A percentile compares a stretch with the other conserved stretches of the same genome.
Conservation (phyloP, 2,329 filamentous ascomycete genomes). For the Colletotrichum nymphaeae region DNA sequence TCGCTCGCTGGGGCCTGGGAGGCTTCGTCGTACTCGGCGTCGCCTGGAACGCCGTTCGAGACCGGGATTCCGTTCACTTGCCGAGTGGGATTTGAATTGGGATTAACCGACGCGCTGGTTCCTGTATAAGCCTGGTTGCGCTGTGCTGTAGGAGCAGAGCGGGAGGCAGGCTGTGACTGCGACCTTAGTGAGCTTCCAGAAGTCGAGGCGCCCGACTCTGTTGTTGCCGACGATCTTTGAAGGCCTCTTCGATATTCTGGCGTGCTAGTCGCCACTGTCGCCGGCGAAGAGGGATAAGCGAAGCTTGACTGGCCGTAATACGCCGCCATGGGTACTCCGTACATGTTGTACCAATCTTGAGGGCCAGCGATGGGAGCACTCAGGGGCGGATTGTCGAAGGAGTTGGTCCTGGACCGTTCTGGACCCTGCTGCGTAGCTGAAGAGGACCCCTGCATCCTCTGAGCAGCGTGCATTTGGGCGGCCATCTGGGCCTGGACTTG, state of each 20-base stretch:
- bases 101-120: slow-evolving; percentile 16
- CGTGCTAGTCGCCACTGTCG: slow-evolving; percentile 49
- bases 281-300: slow-evolving; percentile 68
- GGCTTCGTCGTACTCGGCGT: slow-evolving; percentile 60
- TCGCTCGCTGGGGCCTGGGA: slow-evolving; percentile 52
- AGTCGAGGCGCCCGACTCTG: slow-evolving; percentile 58
- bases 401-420: slow-evolving; percentile 70
- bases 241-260: slow-evolving; percentile 68
- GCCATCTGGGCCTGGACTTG: slow-evolving; percentile 37
- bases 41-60: slow-evolving; percentile 68
- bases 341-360: slow-evolving; percentile 65
- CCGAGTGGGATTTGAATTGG: slow-evolving; percentile 40
- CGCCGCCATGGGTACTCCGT: slow-evolving; percentile 48
- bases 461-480: slow-evolving; percentile 34
- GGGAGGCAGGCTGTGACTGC: slow-evolving; percentile 73
- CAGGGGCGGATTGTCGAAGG: slow-evolving; percentile 70
- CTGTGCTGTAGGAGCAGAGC: slow-evolving; percentile 43
- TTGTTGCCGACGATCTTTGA: slow-evolving; percentile 63
- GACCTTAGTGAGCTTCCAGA: slow-evolving; percentile 70
- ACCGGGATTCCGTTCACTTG: slow-evolving; percentile 62
- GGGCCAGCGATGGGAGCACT: slow-evolving; percentile 65
- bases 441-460: slow-evolving; percentile 32
- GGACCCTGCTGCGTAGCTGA: slow-evolving; percentile 43
- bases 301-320: slow-evolving; percentile 63
- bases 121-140: slow-evolving; percentile 31